phyloP scores from a whole-genome alignment of 768 basidiomycete species.

The Pulveroboletus sp. region DNA sequence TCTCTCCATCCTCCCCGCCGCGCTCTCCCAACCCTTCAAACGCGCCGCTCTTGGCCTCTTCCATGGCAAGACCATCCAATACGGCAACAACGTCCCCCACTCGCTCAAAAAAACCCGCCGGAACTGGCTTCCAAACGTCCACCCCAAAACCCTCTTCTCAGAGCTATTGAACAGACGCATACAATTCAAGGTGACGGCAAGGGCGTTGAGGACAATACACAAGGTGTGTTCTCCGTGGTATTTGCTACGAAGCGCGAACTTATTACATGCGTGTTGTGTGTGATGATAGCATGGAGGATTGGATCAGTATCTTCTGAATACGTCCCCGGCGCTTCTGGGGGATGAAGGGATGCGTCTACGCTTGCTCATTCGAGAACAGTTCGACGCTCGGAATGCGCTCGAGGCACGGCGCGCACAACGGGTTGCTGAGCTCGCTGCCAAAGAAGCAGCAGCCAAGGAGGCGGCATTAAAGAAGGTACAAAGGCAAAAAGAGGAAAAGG shows the following conservation, averaged over 20 bases:
- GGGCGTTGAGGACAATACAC: constrained; percentile 78
- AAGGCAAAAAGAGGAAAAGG: constrained; percentile 6
- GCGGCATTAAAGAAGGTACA: constrained; percentile 6
- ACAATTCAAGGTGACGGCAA: constrained; percentile 68
- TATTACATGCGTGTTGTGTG: neutral
- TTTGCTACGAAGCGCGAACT: neutral
- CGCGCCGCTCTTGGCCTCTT: constrained; percentile 79
- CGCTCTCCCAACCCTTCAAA: constrained; percentile 71
- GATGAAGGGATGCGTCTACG: constrained; percentile 47
- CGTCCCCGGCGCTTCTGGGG: constrained; percentile 37
- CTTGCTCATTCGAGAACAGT: constrained; percentile 33
- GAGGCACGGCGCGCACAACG: constrained; percentile 19
- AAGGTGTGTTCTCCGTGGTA: constrained; percentile 49
- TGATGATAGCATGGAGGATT: constrained; percentile 62
- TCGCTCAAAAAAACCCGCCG: constrained; percentile 86
- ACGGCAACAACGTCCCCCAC: constrained; percentile 88
- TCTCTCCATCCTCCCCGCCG: constrained; percentile 21
- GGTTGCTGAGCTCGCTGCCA: constrained; percentile 19
- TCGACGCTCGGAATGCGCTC: constrained; percentile 19
- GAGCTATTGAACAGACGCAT: constrained; percentile 58
- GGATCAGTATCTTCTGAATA: constrained; percentile 62
- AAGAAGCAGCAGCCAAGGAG: constrained; percentile 8
- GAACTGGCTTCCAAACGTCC: constrained; percentile 87
- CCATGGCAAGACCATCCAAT: constrained; percentile 75
- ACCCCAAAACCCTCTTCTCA: constrained; percentile 70